A percentile compares a stretch with the other conserved stretches of the same genome.
Conservation (phyloP, 768 basidiomycete genomes). For the Suillus subluteus region DNA sequence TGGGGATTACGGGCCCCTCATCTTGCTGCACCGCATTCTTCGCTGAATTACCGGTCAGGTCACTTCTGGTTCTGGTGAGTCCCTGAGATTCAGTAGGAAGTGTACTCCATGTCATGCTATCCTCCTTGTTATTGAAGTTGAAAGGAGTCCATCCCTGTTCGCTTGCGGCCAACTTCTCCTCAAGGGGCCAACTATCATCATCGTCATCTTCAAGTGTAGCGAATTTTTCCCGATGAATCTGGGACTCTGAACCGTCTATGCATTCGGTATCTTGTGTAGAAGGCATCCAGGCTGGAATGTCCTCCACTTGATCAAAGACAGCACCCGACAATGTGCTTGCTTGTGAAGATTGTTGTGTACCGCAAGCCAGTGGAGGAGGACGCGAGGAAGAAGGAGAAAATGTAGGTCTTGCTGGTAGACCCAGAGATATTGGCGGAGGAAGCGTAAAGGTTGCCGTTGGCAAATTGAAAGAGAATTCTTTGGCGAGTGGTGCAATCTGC, state of each 20-base stretch:
- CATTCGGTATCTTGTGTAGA: conserved; percentile 64
- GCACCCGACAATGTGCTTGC: conserved; percentile 55
- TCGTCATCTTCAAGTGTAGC: conserved; percentile 44
- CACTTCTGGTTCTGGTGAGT: conserved; percentile 23
- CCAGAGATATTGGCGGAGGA: conserved; percentile 50
- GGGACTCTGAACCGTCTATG: conserved; percentile 41
- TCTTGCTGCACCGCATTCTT: conserved; percentile 12
- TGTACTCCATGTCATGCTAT: conserved; percentile 79
- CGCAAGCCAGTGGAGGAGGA: conserved; percentile 27
- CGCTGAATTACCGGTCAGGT: conserved; percentile 17
- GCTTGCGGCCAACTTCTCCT: conserved; percentile 60
- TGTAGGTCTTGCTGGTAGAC: conserved; percentile 40
- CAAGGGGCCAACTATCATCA: conserved; percentile 76
- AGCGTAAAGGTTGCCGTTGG: conserved; percentile 44
- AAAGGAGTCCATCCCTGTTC: conserved; percentile 65
- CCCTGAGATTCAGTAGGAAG: conserved; percentile 61
- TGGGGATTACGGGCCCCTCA: conserved; percentile 2
- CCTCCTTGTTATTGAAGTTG: conserved; percentile 54
- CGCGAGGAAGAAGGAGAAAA: conserved; percentile 25
- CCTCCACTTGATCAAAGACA: conserved; percentile 52
- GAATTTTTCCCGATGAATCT: conserved; percentile 27
- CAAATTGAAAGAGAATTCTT: conserved; percentile 40
- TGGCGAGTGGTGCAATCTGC: conserved; percentile 17
- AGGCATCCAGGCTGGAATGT: conserved; percentile 56
- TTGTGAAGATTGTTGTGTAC: conserved; percentile 53